Evolutionary conservation across 2,329 filamentous ascomycete species (phyloP), one percentile per base, ranked within the genome.

Genomic region (Gaeumannomyces sp.): DNA sequence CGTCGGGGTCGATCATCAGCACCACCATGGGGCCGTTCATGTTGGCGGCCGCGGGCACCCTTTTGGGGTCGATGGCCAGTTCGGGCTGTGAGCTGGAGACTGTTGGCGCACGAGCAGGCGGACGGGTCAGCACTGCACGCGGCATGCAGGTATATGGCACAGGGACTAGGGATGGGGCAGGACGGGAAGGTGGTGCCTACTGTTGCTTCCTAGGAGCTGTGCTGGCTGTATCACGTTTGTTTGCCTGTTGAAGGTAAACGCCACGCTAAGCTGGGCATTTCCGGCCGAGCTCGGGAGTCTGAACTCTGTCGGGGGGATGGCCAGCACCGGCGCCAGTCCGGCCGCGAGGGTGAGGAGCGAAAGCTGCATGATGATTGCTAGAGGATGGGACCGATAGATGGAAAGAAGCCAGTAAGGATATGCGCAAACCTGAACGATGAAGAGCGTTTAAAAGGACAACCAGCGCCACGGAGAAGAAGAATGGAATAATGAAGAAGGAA

Each of bases 1-100:
- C 62, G 16, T 67, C 64, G n/a, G 62, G 64, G 64, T 66, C 66
- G 57, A 64, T 31, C 64, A 67, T 66, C 6, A 66, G 53, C 13
- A 66, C 33, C 7, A 64, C 33, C 57, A 64, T 64, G 25, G 60
- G 38, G 62, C 66, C 62, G 38, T 33, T 38, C 45, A 63, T 61
- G 14, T 28, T 28, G 58, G 62, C 64, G 29, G 64, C 57, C 25
- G 60, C 58, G 7, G 59, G 60, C 57, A 59, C 64, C 3, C 27
- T 62, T 4, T 19, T 19, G 11, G 63, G 45, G 60, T 66, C 62
- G n/a, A 66, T 27, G 11, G 64, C 60, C 19, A 66, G n/a, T 7
- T 56, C 7, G 8, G 66, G 66, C 60, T 64, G 53, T 31, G 53
- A 19, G 28, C 64, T 63, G 7, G 66, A 63, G 53, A 67, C 64